Evolutionary conservation across 129 eudicot genomes (phyloP).

Genomic region (Centaurea solstitialis): DNA sequence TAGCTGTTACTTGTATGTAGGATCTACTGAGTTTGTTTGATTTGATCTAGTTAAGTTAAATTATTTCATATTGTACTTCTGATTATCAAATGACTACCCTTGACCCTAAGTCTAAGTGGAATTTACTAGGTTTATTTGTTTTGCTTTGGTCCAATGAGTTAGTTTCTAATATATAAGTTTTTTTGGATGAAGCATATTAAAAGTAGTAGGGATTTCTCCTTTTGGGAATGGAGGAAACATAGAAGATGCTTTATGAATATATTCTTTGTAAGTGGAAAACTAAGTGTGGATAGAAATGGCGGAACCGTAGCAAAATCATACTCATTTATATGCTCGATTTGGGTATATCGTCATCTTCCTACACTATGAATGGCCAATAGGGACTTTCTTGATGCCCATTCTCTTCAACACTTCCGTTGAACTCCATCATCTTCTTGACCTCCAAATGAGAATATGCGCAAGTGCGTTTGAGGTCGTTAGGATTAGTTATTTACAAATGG

Average conservation of each 20-base stretch:
- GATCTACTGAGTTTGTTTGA: neutral
- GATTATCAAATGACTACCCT: neutral
- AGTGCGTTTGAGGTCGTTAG: neutral
- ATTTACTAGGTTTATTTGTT: too few species aligned
- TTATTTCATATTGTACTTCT: neutral
- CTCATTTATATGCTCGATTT: neutral
- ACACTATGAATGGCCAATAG: neutral
- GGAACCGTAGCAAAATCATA: neutral
- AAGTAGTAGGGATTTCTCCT: slow-evolving; percentile 13
- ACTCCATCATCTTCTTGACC: neutral
- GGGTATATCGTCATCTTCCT: slow-evolving; percentile 9
- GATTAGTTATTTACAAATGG: neutral
- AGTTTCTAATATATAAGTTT: neutral
- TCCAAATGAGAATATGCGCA: neutral
- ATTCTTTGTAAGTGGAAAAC: slow-evolving; percentile 32
- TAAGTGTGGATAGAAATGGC: neutral
- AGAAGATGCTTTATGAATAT: slow-evolving; percentile 24
- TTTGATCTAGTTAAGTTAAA: neutral
- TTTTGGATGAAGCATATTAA: slow-evolving; percentile 27
- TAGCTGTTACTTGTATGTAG: too few species aligned
- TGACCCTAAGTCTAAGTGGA: too few species aligned
- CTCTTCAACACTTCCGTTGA: neutral
- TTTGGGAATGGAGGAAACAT: neutral
- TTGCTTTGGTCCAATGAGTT: neutral
- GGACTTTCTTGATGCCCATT: slow-evolving; percentile 4